These are phyloP conservation scores for Geosmithia flava DNA, from an alignment of 2,329 filamentous ascomycete genomes.

Conservation along the genomic window DNA sequence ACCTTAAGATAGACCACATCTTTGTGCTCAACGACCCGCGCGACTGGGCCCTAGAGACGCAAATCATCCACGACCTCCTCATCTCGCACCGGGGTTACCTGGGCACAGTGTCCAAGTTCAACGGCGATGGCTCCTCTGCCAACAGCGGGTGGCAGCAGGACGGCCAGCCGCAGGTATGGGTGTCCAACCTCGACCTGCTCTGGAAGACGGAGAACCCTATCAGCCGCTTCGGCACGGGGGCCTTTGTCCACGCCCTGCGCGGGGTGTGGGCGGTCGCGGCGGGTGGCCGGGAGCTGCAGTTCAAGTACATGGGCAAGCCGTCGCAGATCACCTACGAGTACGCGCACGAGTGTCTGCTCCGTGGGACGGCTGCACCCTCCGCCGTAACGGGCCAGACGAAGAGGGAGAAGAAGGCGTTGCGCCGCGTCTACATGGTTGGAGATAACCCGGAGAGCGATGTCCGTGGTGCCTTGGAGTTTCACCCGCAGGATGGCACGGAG, in stretches of 20 bases:
- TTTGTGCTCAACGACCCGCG: slow-evolving; percentile 93
- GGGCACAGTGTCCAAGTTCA: slow-evolving; percentile 66
- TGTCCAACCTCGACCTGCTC: slow-evolving; percentile 80
- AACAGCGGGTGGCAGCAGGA: slow-evolving; percentile 75
- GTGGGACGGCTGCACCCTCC: slow-evolving; percentile 28
- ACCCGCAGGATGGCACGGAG: slow-evolving; percentile 51
- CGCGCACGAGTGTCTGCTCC: slow-evolving; percentile 60
- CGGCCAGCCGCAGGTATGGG: slow-evolving; percentile 69
- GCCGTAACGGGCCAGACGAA: slow-evolving; percentile 3
- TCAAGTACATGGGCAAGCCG: slow-evolving; percentile 74
- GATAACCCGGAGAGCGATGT: slow-evolving; percentile 89
- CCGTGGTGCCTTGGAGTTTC: slow-evolving; percentile 67
- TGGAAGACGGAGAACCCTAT: slow-evolving; percentile 81
- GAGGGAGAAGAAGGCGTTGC: slow-evolving; percentile 29
- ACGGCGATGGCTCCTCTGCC: slow-evolving; percentile 50
- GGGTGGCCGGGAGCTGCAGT: slow-evolving; percentile 44
- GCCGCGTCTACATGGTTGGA: slow-evolving; percentile 86
- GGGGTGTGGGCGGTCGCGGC: slow-evolving; percentile 71
- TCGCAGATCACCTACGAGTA: slow-evolving; percentile 66
- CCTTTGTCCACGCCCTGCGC: slow-evolving; percentile 70
- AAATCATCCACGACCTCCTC: slow-evolving; percentile 73
- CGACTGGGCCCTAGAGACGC: slow-evolving; percentile 86
- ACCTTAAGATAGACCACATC: slow-evolving; percentile 74
- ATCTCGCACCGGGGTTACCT: slow-evolving; percentile 67
- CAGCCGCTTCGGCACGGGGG: slow-evolving; percentile 82